A percentile compares a stretch with the other conserved stretches of the same genome.
phyloP scores from a whole-genome alignment of 768 basidiomycete species.

The Cystofilobasidium capitatum region DNA sequence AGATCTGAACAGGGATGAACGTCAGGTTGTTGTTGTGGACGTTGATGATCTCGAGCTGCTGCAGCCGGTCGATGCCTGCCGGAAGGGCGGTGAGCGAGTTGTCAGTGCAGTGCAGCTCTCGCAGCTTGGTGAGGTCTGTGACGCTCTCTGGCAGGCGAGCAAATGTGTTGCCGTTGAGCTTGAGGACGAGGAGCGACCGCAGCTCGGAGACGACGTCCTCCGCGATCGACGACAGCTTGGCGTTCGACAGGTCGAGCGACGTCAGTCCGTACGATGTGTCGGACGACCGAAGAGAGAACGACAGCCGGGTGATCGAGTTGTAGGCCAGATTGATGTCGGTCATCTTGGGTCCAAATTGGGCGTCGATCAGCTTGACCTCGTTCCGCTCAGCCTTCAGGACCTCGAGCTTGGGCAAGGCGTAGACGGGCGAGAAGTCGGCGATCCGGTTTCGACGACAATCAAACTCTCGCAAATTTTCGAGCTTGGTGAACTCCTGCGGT shows the following conservation, averaged over 20 bases:
- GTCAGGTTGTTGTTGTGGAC: constrained; percentile 83
- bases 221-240: constrained; percentile 75
- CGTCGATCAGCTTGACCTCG: constrained; percentile 64
- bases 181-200: constrained; percentile 57
- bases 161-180: constrained; percentile 78
- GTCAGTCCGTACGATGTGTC: constrained; percentile 55
- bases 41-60: constrained; percentile 65
- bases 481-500: constrained; percentile 51
- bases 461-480: constrained; percentile 56
- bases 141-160: constrained; percentile 73
- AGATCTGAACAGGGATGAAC: constrained; percentile 63
- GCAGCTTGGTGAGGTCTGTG: constrained; percentile 60
- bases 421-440: constrained; percentile 59
- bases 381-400: constrained; percentile 73
- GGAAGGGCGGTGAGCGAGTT: constrained; percentile 75
- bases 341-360: constrained; percentile 60
- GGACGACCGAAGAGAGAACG: constrained; percentile 55
- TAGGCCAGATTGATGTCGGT: constrained; percentile 63
- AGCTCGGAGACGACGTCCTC: constrained; percentile 61
- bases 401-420: constrained; percentile 59
- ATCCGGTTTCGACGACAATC: constrained; percentile 83
- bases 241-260: constrained; percentile 71
- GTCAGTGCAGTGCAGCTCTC: constrained; percentile 75
- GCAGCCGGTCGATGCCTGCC: constrained; percentile 60
- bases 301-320: constrained; percentile 58